Evolutionary conservation across 2,329 filamentous ascomycete genomes (phyloP), one percentile per base, ranked within the genome.

Genomic region (Teratosphaeria destructans): DNA sequence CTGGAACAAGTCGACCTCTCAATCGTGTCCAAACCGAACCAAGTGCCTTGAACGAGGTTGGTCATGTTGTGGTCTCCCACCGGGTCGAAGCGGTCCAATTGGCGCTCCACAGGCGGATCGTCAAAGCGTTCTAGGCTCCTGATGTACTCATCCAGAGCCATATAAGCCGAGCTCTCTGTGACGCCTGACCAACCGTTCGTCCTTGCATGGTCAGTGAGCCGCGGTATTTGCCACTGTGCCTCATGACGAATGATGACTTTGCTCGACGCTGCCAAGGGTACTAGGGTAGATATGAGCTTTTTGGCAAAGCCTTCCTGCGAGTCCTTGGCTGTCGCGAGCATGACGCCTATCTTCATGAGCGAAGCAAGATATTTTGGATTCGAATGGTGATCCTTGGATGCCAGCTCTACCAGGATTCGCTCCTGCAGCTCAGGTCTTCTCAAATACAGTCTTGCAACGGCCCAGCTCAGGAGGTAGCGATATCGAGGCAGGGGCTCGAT

Each of bases 211-310:
- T 76, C 72, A 62, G 76, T 78, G 1, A 80, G 63, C 4, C 72
- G 72, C 3, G 75, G 79, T 58, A 77, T 75, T 11, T 74, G 76
- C 73, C 75, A 80, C 58, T 79, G 79, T 1, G 79, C 78, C 66
- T 82, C 80, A 60, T 81, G 79, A 7, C 80, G 73, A n/a, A 82
- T 76, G 35, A 77, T 75, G 1, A 81, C 75, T 61, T 81, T 82
- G 3, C 77, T 76, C 37, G 77, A 80, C 3, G 77, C 73, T 0
- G 74, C 75, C 19, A 78, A 73, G 0, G 75, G 71, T 2, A 76
- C 72, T 16, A 80, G 71, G 55, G 74, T 71, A 26, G 73, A 73
- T 56, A 76, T 73, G 8, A 79, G 68, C 14, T 70, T 64, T 3
- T 71, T 57, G 0, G 73, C 71, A 59, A 78, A 79, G 0, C 69